Percentiles rank a stretch among this genome's conserved stretches.
Evolutionary conservation across 1,139 yeast genomes (phyloP).

Genomic region (Debaryomycetaceae sp.): DNA sequence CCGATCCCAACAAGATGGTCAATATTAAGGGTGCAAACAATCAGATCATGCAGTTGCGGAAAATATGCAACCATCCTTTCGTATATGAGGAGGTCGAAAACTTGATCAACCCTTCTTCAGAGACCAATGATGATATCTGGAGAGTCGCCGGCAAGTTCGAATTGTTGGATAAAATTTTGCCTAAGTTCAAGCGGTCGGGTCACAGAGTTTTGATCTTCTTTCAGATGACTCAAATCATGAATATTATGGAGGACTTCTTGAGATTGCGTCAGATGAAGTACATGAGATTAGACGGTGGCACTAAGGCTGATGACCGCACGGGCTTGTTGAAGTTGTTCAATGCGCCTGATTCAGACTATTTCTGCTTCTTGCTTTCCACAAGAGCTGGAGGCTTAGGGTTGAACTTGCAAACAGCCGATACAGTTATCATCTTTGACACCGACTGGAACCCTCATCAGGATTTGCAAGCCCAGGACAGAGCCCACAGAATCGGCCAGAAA

Average conservation of each 20-base stretch:
- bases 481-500: slow-evolving; percentile 87
- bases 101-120: slow-evolving; percentile 69
- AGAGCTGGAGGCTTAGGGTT: slow-evolving; percentile 90
- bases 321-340: slow-evolving; percentile 64
- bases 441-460: slow-evolving; percentile 95
- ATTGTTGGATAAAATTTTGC: slow-evolving; percentile 66
- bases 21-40: slow-evolving; percentile 84
- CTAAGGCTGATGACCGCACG: slow-evolving; percentile 81
- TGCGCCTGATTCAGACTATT: slow-evolving; percentile 67
- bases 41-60: slow-evolving; percentile 92
- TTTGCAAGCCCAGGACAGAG: slow-evolving; percentile 88
- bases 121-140: slow-evolving; percentile 72
- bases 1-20: slow-evolving; percentile 39
- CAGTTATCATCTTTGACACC: slow-evolving; percentile 81
- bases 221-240: slow-evolving; percentile 89
- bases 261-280: slow-evolving; percentile 61
- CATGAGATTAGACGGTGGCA: slow-evolving; percentile 76
- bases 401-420: slow-evolving; percentile 83
- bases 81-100: slow-evolving; percentile 94
- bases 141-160: slow-evolving; percentile 77
- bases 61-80: slow-evolving; percentile 96
- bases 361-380: slow-evolving; percentile 74
- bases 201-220: slow-evolving; percentile 78
- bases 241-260: slow-evolving; percentile 81
- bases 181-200: slow-evolving; percentile 70